Evolutionary conservation across 1,284 basidiomycete species (phyloP).

Genomic region (Cryptococcus deneoformans): DNA sequence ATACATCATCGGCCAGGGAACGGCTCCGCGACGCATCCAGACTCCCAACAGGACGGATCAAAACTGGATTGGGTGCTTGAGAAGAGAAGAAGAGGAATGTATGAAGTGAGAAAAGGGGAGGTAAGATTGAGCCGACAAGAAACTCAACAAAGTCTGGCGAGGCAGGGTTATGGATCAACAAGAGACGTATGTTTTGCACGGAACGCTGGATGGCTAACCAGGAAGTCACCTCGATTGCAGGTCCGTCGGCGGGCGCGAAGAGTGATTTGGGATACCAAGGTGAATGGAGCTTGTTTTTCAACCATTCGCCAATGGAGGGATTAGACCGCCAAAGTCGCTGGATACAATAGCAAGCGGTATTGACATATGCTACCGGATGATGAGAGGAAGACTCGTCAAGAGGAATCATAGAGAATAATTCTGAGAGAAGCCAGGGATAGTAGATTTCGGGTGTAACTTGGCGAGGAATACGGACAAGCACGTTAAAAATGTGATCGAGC

Average conservation of each 20-base stretch:
- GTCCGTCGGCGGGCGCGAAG: neutral
- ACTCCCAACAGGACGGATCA: neutral
- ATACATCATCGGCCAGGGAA: conserved; percentile 57
- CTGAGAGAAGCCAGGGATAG: conserved; percentile 23
- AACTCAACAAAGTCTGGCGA: conserved; percentile 63
- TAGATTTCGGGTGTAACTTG: conserved; percentile 26
- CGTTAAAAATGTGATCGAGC: conserved; percentile 36
- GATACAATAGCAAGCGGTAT: conserved; percentile 32
- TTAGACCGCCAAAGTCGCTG: conserved; percentile 24
- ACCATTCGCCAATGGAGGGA: conserved; percentile 42
- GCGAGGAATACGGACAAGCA: conserved; percentile 30
- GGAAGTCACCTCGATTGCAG: conserved; percentile 4
- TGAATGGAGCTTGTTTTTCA: conserved; percentile 50
- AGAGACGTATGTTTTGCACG: conserved; percentile 11
- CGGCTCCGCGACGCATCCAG: neutral
- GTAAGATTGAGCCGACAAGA: conserved; percentile 65
- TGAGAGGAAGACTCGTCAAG: conserved; percentile 11
- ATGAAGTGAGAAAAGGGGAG: conserved; percentile 64
- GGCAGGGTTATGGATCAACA: conserved; percentile 64
- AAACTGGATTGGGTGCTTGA: neutral
- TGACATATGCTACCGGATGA: conserved; percentile 23
- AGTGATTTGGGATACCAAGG: conserved; percentile 25
- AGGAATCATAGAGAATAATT: conserved; percentile 24
- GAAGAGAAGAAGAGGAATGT: conserved; percentile 50
- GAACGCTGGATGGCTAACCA: conserved; percentile 12